A percentile compares a stretch with the other conserved stretches of the same genome.
These are phyloP conservation scores for Russula griseocarnosa DNA, from an alignment of 768 basidiomycete genomes.

Conservation along the genomic window DNA sequence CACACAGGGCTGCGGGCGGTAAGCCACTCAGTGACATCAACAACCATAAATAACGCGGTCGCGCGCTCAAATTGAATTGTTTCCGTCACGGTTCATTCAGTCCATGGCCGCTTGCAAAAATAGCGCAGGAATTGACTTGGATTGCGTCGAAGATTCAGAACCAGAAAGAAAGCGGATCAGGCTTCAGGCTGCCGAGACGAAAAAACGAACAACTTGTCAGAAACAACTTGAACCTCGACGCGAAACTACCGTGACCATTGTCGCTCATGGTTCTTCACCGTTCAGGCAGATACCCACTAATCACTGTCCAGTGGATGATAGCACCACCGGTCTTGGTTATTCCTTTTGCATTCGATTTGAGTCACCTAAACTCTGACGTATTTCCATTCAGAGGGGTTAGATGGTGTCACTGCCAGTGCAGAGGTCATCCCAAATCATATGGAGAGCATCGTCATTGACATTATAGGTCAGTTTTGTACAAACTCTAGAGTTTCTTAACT, in stretches of 20 bases:
- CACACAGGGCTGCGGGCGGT: not conserved
- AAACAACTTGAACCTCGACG: not conserved
- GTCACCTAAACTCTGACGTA: not conserved
- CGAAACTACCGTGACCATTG: not conserved
- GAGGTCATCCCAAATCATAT: not conserved
- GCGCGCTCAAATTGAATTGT: not conserved
- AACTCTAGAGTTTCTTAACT: not conserved
- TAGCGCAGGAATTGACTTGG: not conserved
- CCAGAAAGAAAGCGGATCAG: conserved; percentile 54
- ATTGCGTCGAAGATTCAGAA: conserved; percentile 63
- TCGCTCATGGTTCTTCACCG: not conserved
- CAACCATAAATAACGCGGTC: conserved; percentile 29
- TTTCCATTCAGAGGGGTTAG: not conserved
- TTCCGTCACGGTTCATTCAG: not conserved
- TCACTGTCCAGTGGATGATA: too few species aligned
- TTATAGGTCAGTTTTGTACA: conserved; percentile 15
- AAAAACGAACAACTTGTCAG: conserved; percentile 30
- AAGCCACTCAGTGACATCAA: conserved; percentile 13
- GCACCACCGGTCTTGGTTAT: not conserved
- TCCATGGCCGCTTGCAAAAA: not conserved
- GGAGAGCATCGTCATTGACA: conserved; percentile 27
- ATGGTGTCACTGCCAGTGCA: too few species aligned
- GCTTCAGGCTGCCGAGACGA: conserved; percentile 27
- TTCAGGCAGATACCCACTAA: not conserved
- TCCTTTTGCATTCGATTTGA: not conserved